Evolutionary conservation across 2,329 filamentous ascomycete genomes (phyloP).

Genomic region (Monosporascus sp.): DNA sequence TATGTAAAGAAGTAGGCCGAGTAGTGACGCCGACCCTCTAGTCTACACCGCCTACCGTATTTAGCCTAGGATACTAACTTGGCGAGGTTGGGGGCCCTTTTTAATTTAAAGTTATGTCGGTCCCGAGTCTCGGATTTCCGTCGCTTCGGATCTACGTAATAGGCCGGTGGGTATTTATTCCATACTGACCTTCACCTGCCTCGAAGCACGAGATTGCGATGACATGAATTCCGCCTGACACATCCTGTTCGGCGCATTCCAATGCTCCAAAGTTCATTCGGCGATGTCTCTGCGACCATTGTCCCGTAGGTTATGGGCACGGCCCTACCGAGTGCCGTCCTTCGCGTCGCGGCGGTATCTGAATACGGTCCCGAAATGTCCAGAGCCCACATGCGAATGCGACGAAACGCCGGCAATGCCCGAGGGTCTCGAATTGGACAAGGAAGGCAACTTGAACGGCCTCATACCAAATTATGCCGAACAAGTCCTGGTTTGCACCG

Average conservation of each 20-base stretch:
- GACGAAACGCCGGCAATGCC: conserved; percentile 60
- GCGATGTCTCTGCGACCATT: conserved; percentile 19
- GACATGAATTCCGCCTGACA: not conserved
- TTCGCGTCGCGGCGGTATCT: conserved; percentile 8
- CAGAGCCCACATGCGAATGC: conserved; percentile 71
- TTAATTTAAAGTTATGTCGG: too few species aligned
- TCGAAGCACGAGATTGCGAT: not conserved
- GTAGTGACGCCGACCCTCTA: too few species aligned
- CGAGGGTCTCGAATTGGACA: conserved; percentile 68
- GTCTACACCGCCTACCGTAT: too few species aligned
- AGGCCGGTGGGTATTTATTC: too few species aligned
- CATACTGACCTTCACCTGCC: not conserved
- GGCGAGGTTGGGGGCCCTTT: too few species aligned
- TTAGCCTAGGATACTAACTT: too few species aligned
- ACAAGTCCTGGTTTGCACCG: conserved; percentile 80
- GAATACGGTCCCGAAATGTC: conserved; percentile 53
- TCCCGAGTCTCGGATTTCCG: not conserved
- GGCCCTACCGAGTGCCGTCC: not conserved
- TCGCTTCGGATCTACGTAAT: not conserved
- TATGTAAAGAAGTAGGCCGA: too few species aligned
- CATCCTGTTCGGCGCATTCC: not conserved
- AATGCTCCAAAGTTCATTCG: not conserved
- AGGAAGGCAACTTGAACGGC: conserved; percentile 62
- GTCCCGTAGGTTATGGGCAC: conserved; percentile 5
- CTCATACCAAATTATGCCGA: conserved; percentile 74